Evolutionary conservation across 1,284 basidiomycete species (phyloP), one percentile per base, ranked within the genome.

Genomic region (Tremellales sp.): DNA sequence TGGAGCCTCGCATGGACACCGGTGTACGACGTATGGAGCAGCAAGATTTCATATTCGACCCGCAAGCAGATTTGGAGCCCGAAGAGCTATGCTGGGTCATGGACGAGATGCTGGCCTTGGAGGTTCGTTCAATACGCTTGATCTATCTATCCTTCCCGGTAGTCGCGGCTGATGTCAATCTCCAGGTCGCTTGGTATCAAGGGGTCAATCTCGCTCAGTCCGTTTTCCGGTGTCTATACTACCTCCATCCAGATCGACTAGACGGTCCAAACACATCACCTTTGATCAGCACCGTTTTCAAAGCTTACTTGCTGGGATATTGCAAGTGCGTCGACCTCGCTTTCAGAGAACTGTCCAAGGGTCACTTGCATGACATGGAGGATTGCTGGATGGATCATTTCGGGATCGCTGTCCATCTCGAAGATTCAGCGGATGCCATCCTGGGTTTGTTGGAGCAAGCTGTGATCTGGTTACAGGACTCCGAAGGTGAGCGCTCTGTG

Each of bases 351-450:
- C 74, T 96, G 12, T 78, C 79, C 17, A 85, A 83, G 64, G 82
- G 84, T 21, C 78, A 82, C 48, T 78, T 91, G 15, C 76, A 83
- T 49, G 90, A 94, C 75, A 89, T 82, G 47, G 91, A 96, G 77
- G 91, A 93, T 64, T 88, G 85, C 81, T 85, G 87, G 67, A 80
- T 84, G 49, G 89, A 93, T 58, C 90, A 91, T 74, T 86, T 84
- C 60, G 89, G 89, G 17, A 77, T 90, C 0, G 83, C 83, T 0
- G 75, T 92, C n/a, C 75, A 84, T 19, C 87, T 93, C 70, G 78
- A 79, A 2, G 74, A 85, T 25, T 79, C 82, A n/a, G 78, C 82
- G 3, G 77, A 78, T 45, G 78, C 80, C 44, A 74, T 86, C n/a
- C 51, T 86, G 1, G 70, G 75, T 5, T 76, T 79, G 48, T 70